Conservation (phyloP, 1,284 basidiomycete genomes). For the Rhodotorula sp. region DNA sequence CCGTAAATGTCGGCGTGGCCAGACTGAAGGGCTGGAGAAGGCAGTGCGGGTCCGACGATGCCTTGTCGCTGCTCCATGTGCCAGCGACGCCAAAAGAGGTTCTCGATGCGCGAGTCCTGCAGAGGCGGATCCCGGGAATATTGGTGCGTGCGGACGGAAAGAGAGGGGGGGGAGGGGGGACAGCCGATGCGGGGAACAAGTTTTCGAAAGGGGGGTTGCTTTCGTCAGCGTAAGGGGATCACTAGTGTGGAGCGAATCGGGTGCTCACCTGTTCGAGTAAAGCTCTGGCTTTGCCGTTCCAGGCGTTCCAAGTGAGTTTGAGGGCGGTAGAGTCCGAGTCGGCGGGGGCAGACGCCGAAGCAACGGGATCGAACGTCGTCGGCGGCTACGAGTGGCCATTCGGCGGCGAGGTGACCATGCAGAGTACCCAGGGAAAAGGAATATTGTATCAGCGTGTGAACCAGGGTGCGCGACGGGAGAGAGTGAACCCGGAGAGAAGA, state of each 20-base stretch:
- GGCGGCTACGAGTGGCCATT: constrained; percentile 16
- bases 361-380: constrained; percentile 19
- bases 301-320: constrained; percentile 27
- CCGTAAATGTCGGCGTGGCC: constrained; percentile 8
- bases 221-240: neutral
- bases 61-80: constrained; percentile 30
- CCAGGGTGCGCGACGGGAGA: too few species aligned
- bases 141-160: too few species aligned
- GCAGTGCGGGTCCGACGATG: constrained; percentile 3
- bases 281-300: constrained; percentile 20
- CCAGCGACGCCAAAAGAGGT: constrained; percentile 39
- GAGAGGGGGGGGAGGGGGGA: too few species aligned
- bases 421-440: neutral
- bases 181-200: neutral
- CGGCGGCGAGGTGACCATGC: neutral
- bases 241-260: too few species aligned
- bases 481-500: neutral
- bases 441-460: too few species aligned
- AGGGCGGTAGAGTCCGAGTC: constrained; percentile 3
- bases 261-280: constrained; percentile 19
- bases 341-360: constrained; percentile 12
- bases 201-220: neutral
- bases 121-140: too few species aligned
- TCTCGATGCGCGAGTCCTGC: constrained; percentile 39
- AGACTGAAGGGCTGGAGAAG: constrained; percentile 2